Conservation (phyloP, 768 basidiomycete genomes). For the Hysterangium stoloniferum region DNA sequence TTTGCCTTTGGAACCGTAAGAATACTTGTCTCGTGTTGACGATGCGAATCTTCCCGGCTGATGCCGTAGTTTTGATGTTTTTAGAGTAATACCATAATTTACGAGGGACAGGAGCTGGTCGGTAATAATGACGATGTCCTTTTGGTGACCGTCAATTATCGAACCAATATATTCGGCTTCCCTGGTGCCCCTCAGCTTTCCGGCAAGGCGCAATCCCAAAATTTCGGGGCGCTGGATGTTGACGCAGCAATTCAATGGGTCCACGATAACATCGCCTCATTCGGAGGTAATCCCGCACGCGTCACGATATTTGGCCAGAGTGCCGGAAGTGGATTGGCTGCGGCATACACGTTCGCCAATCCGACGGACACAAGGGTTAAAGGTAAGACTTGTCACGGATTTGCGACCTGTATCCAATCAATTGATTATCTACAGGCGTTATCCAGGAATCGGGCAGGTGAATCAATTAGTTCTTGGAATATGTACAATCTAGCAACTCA, state of each 20-base stretch:
- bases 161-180: slow-evolving; percentile 33
- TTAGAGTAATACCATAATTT: slow-evolving; percentile 4
- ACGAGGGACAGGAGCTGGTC: slow-evolving; percentile 1
- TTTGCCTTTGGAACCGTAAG: slow-evolving; percentile 22
- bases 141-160: slow-evolving; percentile 25
- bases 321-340: slow-evolving; percentile 24
- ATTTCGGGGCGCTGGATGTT: slow-evolving; percentile 32
- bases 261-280: slow-evolving; percentile 25
- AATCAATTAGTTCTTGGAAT: too few species aligned
- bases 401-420: background rate
- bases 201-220: slow-evolving; percentile 20
- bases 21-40: slow-evolving; percentile 6
- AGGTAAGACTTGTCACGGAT: too few species aligned
- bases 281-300: slow-evolving; percentile 31
- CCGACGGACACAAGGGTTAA: slow-evolving; percentile 7
- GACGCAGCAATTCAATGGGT: slow-evolving; percentile 28
- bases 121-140: slow-evolving; percentile 7
- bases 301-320: slow-evolving; percentile 51
- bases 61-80: too few species aligned
- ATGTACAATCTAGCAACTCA: too few species aligned
- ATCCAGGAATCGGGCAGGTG: slow-evolving; percentile 11
- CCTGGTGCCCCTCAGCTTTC: slow-evolving; percentile 33
- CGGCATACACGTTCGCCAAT: slow-evolving; percentile 7
- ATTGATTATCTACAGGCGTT: background rate
- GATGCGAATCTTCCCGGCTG: too few species aligned